These are phyloP conservation scores for Berberis vulgaris DNA, from an alignment of 164 flowering plant genomes.

Conservation along the genomic window DNA sequence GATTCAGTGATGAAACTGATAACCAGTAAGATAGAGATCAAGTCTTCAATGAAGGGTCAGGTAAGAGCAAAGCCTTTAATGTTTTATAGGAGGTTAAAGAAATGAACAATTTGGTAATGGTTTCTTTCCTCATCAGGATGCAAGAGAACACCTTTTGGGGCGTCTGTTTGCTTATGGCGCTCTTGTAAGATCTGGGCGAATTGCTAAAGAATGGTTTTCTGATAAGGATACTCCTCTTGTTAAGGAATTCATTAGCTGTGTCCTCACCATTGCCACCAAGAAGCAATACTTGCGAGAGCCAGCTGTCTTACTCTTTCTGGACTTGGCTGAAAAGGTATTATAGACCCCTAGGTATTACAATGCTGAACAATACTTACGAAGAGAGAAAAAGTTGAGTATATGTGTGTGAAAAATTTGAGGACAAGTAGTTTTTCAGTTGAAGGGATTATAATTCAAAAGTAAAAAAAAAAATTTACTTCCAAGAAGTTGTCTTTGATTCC, in stretches of 20 bases:
- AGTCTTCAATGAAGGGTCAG: conserved; percentile 99
- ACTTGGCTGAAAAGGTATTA: conserved; percentile 69
- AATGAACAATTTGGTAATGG: conserved; percentile 11
- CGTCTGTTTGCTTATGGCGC: conserved; percentile 95
- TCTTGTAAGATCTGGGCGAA: conserved; percentile 70
- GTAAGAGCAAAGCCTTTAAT: conserved; percentile 22
- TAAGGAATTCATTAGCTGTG: conserved; percentile 48
- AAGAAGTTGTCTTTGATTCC: no score
- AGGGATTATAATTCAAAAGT: no score
- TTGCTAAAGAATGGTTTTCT: conserved; percentile 47
- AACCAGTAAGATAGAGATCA: conserved; percentile 51
- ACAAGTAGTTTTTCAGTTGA: no score
- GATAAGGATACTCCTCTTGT: conserved; percentile 39
- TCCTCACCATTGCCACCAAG: conserved; percentile 64
- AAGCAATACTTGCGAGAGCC: conserved; percentile 88
- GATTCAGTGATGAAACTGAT: conserved; percentile 67
- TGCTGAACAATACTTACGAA: no score
- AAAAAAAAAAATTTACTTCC: no score
- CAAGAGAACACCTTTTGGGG: conserved; percentile 73
- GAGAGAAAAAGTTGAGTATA: no score
- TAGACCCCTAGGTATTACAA: not conserved
- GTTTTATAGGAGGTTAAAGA: not conserved
- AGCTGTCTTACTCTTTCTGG: conserved; percentile 58
- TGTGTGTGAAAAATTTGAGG: no score
- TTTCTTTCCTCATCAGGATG: conserved; percentile 44